Evolutionary conservation across 208 protist genomes (phyloP).

Genomic region (Leishmania lainsoni): DNA sequence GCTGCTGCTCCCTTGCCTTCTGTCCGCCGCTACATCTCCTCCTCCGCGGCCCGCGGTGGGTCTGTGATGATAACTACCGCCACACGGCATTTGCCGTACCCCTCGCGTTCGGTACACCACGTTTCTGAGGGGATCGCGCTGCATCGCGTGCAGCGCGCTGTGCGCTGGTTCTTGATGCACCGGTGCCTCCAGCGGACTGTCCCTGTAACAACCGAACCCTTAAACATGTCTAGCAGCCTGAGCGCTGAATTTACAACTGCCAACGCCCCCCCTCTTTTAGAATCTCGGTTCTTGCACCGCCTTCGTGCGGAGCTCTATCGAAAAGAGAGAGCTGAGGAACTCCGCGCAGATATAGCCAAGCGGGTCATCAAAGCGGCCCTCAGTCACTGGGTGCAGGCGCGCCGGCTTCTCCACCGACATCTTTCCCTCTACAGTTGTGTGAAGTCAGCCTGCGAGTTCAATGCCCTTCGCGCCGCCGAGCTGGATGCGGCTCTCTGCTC

Average conservation of each 20-base stretch:
- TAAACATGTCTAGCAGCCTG: neutral
- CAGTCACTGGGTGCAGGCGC: slow-evolving; percentile 10
- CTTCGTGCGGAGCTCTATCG: slow-evolving; percentile 24
- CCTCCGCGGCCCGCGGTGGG: neutral
- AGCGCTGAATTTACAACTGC: neutral
- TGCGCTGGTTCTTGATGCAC: slow-evolving; percentile 36
- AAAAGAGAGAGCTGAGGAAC: neutral
- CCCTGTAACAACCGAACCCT: neutral
- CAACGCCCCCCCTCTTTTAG: neutral
- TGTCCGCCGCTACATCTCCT: neutral
- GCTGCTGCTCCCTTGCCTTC: neutral
- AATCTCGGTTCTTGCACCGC: slow-evolving; percentile 27
- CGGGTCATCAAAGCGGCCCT: slow-evolving; percentile 15
- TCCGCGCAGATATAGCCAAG: slow-evolving; percentile 11
- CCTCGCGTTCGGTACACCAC: neutral
- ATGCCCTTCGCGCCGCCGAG: slow-evolving; percentile 1
- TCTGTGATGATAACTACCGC: neutral
- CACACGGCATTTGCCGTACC: neutral
- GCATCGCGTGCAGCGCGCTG: slow-evolving; percentile 45
- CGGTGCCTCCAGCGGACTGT: slow-evolving; percentile 9
- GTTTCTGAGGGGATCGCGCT: slow-evolving; percentile 40
- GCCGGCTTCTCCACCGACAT: neutral
- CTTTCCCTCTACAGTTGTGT: slow-evolving; percentile 7
- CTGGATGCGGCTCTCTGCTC: slow-evolving; percentile 2
- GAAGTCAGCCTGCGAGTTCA: neutral